Evolutionary conservation across 2,329 filamentous ascomycete species (phyloP).

Genomic region (Alternaria arborescens): DNA sequence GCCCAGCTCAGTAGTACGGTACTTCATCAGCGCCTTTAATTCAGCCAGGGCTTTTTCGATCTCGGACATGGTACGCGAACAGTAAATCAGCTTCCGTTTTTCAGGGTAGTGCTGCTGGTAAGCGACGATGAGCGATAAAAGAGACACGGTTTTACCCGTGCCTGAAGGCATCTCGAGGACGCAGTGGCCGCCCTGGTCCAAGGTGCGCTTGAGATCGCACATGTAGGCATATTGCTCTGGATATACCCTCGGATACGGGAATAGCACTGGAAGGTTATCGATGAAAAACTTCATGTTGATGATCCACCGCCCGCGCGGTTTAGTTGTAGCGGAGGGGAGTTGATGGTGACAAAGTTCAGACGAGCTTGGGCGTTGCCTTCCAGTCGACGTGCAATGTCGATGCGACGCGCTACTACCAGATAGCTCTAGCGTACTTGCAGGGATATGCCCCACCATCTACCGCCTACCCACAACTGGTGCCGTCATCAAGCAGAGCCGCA

Average conservation of each 20-base stretch:
- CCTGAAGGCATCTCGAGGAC: slow-evolving; percentile 99
- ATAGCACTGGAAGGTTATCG: slow-evolving; percentile 75
- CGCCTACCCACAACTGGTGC: slow-evolving; percentile 27
- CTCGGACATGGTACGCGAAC: slow-evolving; percentile 99
- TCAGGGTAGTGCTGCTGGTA: slow-evolving; percentile 96
- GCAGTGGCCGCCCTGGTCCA: slow-evolving; percentile 93
- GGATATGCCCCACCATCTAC: slow-evolving; percentile 20
- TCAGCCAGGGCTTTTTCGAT: slow-evolving; percentile 97
- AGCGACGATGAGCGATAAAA: slow-evolving; percentile 93
- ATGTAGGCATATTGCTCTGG: slow-evolving; percentile 72
- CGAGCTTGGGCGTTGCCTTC: slow-evolving; percentile 18
- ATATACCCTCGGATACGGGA: slow-evolving; percentile 78
- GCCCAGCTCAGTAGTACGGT: slow-evolving; percentile 87
- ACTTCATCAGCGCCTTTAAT: slow-evolving; percentile 92
- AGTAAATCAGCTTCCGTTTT: slow-evolving; percentile 96
- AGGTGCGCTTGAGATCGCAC: slow-evolving; percentile 85
- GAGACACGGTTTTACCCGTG: slow-evolving; percentile 95
- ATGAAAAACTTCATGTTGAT: slow-evolving; percentile 79
- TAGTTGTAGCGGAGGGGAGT: slow-evolving; percentile 30
- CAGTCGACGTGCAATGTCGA: slow-evolving; percentile 14
- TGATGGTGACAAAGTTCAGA: slow-evolving; percentile 19
- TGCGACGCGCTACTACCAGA: slow-evolving; percentile 7
- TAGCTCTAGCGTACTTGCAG: slow-evolving; percentile 9
- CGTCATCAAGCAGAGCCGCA: slow-evolving; percentile 33
- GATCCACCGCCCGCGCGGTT: slow-evolving; percentile 27